Percentiles rank a stretch among this genome's conserved stretches.
Evolutionary conservation across 805 yeast species (phyloP).

Genomic region (Danielia reshetovae): DNA sequence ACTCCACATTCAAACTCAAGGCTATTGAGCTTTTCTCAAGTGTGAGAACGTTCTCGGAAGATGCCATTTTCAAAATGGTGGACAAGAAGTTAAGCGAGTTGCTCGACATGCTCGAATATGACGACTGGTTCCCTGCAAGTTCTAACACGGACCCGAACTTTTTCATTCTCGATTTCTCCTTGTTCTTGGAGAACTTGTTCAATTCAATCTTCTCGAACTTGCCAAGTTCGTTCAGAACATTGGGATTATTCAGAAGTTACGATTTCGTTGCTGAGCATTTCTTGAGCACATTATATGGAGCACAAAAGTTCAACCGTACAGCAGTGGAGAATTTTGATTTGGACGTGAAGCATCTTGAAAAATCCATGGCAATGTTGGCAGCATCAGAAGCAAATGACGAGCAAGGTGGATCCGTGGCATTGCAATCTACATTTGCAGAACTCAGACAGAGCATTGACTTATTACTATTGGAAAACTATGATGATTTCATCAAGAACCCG

Average conservation of each 20-base stretch:
- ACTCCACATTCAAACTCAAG: constrained; percentile 36
- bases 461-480: constrained; percentile 58
- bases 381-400: constrained; percentile 19
- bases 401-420: constrained; percentile 41
- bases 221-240: constrained; percentile 71
- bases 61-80: constrained; percentile 74
- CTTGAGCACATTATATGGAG: constrained; percentile 53
- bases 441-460: constrained; percentile 77
- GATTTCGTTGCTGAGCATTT: constrained; percentile 78
- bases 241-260: constrained; percentile 81
- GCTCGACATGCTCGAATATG: constrained; percentile 73
- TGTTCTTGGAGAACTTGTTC: constrained; percentile 80
- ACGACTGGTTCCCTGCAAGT: constrained; percentile 67
- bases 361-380: constrained; percentile 38
- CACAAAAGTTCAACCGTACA: constrained; percentile 52
- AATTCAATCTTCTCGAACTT: constrained; percentile 77
- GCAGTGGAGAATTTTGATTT: constrained; percentile 71
- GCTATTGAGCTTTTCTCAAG: constrained; percentile 54
- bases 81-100: constrained; percentile 77
- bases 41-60: constrained; percentile 71
- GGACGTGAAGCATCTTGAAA: constrained; percentile 76
- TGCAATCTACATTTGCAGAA: constrained; percentile 72
- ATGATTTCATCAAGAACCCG: constrained; percentile 55
- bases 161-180: constrained; percentile 78
- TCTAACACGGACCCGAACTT: constrained; percentile 61